Base-by-base conservation (phyloP, 1,284 basidiomycete genomes). In the Neonothopanus nambi region DNA sequence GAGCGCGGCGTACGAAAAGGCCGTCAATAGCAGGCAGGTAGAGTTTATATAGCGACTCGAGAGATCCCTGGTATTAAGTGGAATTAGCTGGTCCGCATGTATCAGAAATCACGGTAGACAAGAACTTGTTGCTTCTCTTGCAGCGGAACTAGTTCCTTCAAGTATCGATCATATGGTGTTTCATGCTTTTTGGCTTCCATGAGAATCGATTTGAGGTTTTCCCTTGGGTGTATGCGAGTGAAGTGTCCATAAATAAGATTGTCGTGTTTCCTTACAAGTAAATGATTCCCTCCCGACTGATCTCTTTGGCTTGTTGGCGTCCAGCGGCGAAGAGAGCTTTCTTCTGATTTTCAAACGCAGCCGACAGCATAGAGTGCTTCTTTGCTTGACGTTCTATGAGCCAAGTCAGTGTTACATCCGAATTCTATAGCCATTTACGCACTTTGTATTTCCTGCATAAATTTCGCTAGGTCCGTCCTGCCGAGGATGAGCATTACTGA, bases 321-420 rank as follows among this genome's bases (percentile, higher is more conserved):
- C 61, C 61, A 9, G 58, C 44, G 5, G 57, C 51, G 55, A 62
- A 70, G 17, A 69, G 55, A 13, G 53, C 59, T 40, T 64, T 61
- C 46, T 66, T 69, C 56, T 66, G 63, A 24, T 59, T 64, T 12
- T 63, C 60, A 42, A 69, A 66, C 5, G 64, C 64, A 17, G 62
- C 56, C 7, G 57, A 50, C 8, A 63, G 60, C 5, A 60, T 57
- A 8, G 63, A 56, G 1, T 49, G 44, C 48, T 62, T 65, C 59
- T 65, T 69, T 8, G 63, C 55, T 46, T 63, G 62, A 5, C 57
- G 58, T 49, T 67, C 67, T 68, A 38, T 21, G 40, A 15, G 45
- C 36, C 18, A 43, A 15, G 20, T 43, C 3, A 47, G 33, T 6
- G 20, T 12, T 48, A 17, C 11, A 26, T n/a, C n/a, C n/a, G n/a